phyloP scores from a whole-genome alignment of 2,329 filamentous ascomycete genomes.

The Tothia fuscella region DNA sequence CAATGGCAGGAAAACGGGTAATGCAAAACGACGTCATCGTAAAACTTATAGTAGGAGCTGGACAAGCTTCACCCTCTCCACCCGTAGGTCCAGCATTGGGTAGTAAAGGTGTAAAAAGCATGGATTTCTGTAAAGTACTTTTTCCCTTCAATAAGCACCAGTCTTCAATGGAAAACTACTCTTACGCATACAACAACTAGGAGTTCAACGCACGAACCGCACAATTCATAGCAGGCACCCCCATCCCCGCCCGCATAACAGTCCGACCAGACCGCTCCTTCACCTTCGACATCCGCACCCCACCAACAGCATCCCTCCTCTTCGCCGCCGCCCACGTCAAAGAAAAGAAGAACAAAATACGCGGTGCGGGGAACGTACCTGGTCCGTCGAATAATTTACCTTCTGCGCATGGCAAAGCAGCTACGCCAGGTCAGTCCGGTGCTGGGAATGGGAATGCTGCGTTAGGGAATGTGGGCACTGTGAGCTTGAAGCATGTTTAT shows the following conservation, averaged over 20 bases:
- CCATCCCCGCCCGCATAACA: conserved; percentile 79
- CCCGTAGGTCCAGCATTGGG: conserved; percentile 93
- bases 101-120: conserved; percentile 96
- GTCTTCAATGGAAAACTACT: conserved; percentile 7
- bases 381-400: conserved; percentile 31
- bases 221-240: conserved; percentile 69
- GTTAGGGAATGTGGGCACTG: conserved; percentile 65
- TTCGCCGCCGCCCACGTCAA: conserved; percentile 71
- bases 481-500: conserved; percentile 91
- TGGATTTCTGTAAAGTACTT: conserved; percentile 96
- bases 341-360: conserved; percentile 57
- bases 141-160: not conserved
- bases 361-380: conserved; percentile 50
- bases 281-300: conserved; percentile 83
- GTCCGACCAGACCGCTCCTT: conserved; percentile 91
- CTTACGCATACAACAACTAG: conserved; percentile 33
- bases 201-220: conserved; percentile 95
- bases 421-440: conserved; percentile 16
- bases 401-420: conserved; percentile 24
- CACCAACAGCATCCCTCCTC: conserved; percentile 83
- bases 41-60: conserved; percentile 94
- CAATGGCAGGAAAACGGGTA: conserved; percentile 42
- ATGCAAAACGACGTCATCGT: conserved; percentile 61
- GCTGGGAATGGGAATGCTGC: conserved; percentile 46
- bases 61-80: conserved; percentile 86